Evolutionary conservation across 306 rosid species (phyloP).

Genomic region (Quercus gilva): DNA sequence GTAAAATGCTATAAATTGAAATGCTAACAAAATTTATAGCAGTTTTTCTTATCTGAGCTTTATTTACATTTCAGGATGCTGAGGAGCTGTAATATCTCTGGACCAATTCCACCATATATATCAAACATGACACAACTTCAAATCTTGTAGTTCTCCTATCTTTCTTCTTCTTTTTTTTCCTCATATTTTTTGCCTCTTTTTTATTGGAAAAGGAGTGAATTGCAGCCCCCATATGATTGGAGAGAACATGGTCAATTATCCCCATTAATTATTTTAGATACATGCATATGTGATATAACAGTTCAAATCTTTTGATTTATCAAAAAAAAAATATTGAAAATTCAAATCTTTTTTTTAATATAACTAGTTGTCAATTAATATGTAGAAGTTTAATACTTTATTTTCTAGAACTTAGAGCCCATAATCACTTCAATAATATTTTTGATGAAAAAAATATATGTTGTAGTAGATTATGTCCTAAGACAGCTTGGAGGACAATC

Average conservation of each 20-base stretch:
- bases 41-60: neutral
- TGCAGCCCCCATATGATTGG: neutral
- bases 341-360: too few relatives aligned
- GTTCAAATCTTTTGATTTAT: too few relatives aligned
- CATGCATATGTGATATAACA: neutral
- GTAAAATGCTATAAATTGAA: neutral
- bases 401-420: too few relatives aligned
- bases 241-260: neutral
- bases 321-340: too few relatives aligned
- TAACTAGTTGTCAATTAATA: too few relatives aligned
- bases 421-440: too few relatives aligned
- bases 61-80: constrained; percentile 11
- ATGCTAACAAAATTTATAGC: neutral
- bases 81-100: constrained; percentile 23
- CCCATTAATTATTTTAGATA: neutral
- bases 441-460: too few relatives aligned
- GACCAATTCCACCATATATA: constrained; percentile 13
- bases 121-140: neutral
- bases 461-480: neutral
- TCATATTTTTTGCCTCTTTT: neutral
- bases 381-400: too few relatives aligned
- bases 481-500: constrained; percentile 3
- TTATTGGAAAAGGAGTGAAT: neutral
- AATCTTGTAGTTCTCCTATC: constrained; percentile 2
- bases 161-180: neutral